A percentile compares a stretch with the other conserved stretches of the same genome.
Evolutionary conservation across 805 yeast genomes (phyloP).

Genomic region (Zygosaccharomyces kombuchaensis): DNA sequence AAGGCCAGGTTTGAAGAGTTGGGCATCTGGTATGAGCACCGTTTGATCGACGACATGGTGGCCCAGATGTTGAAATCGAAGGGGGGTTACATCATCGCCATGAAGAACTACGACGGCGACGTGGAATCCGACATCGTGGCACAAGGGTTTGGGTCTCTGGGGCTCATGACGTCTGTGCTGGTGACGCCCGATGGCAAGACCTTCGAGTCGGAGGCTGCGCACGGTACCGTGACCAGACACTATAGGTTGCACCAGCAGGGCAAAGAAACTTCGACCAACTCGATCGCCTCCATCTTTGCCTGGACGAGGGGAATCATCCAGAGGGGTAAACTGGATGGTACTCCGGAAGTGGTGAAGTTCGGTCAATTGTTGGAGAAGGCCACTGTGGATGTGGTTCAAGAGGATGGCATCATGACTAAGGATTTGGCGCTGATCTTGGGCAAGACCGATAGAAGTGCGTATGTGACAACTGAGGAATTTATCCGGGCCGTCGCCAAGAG

Average conservation of each 20-base stretch:
- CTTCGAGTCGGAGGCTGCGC: conserved; percentile 97
- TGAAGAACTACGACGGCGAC: conserved; percentile 98
- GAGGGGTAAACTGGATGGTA: conserved; percentile 83
- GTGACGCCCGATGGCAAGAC: conserved; percentile 96
- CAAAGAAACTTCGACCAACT: conserved; percentile 93
- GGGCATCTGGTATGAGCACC: conserved; percentile 96
- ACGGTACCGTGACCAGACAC: conserved; percentile 97
- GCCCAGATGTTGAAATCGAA: conserved; percentile 96
- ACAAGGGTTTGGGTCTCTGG: conserved; percentile 95
- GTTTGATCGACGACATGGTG: conserved; percentile 96
- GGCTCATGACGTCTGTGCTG: conserved; percentile 95
- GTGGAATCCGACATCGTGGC: conserved; percentile 96
- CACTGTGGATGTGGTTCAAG: conserved; percentile 76
- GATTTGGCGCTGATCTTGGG: conserved; percentile 90
- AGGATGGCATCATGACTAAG: conserved; percentile 90
- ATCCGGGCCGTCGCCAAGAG: conserved; percentile 74
- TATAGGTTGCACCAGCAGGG: conserved; percentile 95
- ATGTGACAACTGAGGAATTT: conserved; percentile 90
- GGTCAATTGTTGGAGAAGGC: conserved; percentile 78
- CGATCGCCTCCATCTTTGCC: conserved; percentile 95
- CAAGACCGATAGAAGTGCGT: conserved; percentile 72
- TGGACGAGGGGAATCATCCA: conserved; percentile 93
- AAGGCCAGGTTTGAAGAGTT: conserved; percentile 63
- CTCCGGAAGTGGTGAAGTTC: conserved; percentile 80
- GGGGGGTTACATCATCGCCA: conserved; percentile 93